Percentiles rank a stretch among this genome's conserved stretches.
These are phyloP conservation scores for Claviceps cyperi DNA, from an alignment of 2,329 filamentous ascomycete genomes.

Conservation along the genomic window DNA sequence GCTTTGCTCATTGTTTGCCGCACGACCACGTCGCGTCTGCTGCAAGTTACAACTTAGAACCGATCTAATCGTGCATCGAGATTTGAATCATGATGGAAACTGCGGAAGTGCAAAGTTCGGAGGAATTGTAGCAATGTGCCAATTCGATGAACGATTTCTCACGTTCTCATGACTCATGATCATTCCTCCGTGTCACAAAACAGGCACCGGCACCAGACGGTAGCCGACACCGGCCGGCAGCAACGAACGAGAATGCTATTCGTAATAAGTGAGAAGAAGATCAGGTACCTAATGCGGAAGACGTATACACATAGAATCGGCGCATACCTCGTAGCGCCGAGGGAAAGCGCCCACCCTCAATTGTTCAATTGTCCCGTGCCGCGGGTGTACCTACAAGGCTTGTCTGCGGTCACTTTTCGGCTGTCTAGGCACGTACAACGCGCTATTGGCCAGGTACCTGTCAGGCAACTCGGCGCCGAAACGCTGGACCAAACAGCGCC, in stretches of 20 bases:
- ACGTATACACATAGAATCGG: no score
- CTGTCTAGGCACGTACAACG: constrained; percentile 12
- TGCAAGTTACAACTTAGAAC: no score
- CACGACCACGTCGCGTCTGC: background rate
- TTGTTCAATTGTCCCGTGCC: no score
- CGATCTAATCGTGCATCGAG: background rate
- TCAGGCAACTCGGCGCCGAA: background rate
- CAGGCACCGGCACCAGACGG: no score
- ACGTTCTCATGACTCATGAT: background rate
- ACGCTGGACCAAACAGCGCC: background rate
- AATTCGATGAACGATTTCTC: background rate
- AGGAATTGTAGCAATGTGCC: no score
- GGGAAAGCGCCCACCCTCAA: no score
- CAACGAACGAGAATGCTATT: background rate
- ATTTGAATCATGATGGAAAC: no score
- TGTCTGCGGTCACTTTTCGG: background rate
- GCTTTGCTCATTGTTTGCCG: background rate
- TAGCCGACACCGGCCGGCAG: background rate
- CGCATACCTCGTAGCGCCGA: no score
- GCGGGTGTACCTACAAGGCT: background rate
- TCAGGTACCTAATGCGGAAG: background rate
- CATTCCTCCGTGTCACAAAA: background rate
- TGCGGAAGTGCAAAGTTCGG: no score
- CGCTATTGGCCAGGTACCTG: constrained; percentile 19
- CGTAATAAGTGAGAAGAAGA: background rate